Evolutionary conservation across 2,329 filamentous ascomycete genomes (phyloP), one percentile per base, ranked within the genome.

Genomic region (Shiraia bambusicola): DNA sequence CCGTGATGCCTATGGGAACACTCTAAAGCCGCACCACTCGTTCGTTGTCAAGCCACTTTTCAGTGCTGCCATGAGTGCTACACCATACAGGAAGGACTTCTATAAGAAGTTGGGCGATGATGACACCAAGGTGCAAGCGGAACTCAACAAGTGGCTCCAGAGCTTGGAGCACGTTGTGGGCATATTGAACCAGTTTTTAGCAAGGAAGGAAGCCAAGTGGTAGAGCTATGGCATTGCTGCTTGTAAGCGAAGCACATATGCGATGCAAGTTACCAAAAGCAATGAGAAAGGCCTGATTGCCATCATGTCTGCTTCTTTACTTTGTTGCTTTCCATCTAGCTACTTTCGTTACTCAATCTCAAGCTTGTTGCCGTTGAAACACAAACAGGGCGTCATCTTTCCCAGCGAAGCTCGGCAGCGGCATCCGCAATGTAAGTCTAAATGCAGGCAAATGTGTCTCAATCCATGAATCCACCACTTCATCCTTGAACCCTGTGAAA

Each of bases 41-140:
- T 90, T 95, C 72, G 60, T 96, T 50, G 76, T 96, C 61, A 95
- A 95, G 79, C 89, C 89, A 47, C 79, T 96, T 66, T 97, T 97
- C 80, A 87, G 80, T 59, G 86, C 90, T 49, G 92, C 92, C 68
- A 95, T 98, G 90, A 81, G 82, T 58, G 91, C 90, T 13, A 92
- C 87, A 56, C 93, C 93, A 2, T 95, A 96, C 78, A 83, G 92
- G 57, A 88, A 88, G 69, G 88, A 92, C 71, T 97, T 98, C 68
- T 97, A 96, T 69, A 72, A 72, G 53, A 95, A 96, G 80, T 77
- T 98, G 30, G 90, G 87, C 27, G 74, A 76, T 14, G 80, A 88
- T 63, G 70, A 79, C 28, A 63, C 61, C 10, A 81, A 84, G 70
- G 84, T 93, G 34, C 59, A 76, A 36, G 65, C 71, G 40, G 81